phyloP scores from a whole-genome alignment of 495 filamentous ascomycete genomes.

The Penicillium maclennaniae region DNA sequence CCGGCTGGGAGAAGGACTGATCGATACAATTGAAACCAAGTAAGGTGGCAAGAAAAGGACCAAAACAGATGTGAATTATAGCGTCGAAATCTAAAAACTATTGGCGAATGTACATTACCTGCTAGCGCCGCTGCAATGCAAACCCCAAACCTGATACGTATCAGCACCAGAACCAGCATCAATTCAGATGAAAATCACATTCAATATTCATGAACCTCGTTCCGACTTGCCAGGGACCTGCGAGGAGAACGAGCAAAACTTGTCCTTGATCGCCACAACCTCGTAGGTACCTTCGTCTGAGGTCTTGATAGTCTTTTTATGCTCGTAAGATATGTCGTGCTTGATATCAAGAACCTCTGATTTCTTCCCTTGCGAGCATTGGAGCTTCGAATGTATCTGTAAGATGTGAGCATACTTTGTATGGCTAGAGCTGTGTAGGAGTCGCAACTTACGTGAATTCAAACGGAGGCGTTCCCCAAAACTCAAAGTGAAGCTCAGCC shows the following conservation, averaged over 20 bases:
- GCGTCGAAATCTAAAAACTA: slow-evolving; percentile 9
- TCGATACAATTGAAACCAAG: slow-evolving; percentile 37
- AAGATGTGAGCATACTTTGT: neutral
- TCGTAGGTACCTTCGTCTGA: slow-evolving; percentile 95
- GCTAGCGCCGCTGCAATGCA: slow-evolving; percentile 41
- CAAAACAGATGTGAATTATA: slow-evolving; percentile 8
- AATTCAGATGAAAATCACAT: slow-evolving; percentile 20
- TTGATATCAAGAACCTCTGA: slow-evolving; percentile 81
- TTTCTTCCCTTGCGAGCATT: slow-evolving; percentile 72
- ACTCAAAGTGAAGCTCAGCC: slow-evolving; percentile 88
- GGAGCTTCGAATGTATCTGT: slow-evolving; percentile 78
- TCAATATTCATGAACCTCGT: slow-evolving; percentile 23
- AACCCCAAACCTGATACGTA: slow-evolving; percentile 15
- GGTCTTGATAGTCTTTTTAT: slow-evolving; percentile 73
- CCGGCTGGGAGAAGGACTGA: slow-evolving; percentile 40
- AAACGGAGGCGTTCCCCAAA: slow-evolving; percentile 92
- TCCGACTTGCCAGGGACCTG: slow-evolving; percentile 49
- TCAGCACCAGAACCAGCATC: slow-evolving; percentile 12
- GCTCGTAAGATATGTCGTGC: slow-evolving; percentile 76
- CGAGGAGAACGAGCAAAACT: slow-evolving; percentile 79
- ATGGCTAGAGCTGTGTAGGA: neutral
- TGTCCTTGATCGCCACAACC: slow-evolving; percentile 91
- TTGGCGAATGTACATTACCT: slow-evolving; percentile 27
- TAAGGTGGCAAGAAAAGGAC: neutral
- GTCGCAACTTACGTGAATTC: slow-evolving; percentile 71